These are phyloP conservation scores for Fraxinus ornus DNA, from an alignment of 305 asterid genomes.

Conservation along the genomic window DNA sequence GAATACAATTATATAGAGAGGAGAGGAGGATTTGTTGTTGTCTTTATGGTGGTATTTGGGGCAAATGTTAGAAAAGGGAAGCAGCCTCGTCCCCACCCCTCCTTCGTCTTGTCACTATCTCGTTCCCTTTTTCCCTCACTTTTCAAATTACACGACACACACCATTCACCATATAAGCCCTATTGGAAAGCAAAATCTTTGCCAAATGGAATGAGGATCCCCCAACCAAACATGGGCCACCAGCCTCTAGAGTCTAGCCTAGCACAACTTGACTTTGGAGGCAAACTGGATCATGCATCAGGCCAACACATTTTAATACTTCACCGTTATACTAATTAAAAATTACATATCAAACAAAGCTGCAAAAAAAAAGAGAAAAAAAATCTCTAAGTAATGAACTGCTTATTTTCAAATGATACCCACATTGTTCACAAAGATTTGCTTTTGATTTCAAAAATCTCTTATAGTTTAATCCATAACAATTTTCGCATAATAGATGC, in stretches of 20 bases:
- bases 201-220: not conserved
- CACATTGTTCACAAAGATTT: too few relatives aligned
- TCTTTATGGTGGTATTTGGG: not conserved
- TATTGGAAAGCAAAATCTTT: not conserved
- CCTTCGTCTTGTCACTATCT: conserved; percentile 38
- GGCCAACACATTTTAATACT: too few relatives aligned
- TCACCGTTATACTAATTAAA: too few relatives aligned
- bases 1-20: not conserved
- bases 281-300: not conserved
- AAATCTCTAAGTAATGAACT: too few relatives aligned
- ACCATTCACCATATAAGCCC: not conserved
- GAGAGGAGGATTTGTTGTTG: not conserved
- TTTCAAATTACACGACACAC: conserved; percentile 38
- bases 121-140: conserved; percentile 39
- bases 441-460: too few relatives aligned
- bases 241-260: not conserved
- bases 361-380: too few relatives aligned
- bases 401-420: too few relatives aligned
- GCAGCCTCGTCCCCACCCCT: not conserved
- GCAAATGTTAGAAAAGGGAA: not conserved
- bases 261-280: not conserved
- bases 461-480: too few relatives aligned
- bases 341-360: too few relatives aligned
- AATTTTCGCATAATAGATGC: too few relatives aligned
- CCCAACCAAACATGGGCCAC: not conserved